Conservation (phyloP, 345 rosid genomes). For the Euphorbia tirucalli region DNA sequence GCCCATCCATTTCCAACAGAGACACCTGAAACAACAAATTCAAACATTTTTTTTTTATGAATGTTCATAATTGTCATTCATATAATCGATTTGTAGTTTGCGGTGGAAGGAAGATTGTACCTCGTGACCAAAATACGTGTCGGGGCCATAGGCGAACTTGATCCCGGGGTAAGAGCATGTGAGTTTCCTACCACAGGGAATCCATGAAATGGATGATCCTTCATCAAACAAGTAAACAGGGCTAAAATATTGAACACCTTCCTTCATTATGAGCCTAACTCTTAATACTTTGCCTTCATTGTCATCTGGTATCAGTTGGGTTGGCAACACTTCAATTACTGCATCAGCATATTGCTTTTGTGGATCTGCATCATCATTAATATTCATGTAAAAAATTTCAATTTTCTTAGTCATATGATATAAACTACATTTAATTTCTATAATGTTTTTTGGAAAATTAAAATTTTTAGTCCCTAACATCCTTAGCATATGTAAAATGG, state of each 20-base stretch:
- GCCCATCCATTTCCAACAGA: slow-evolving; percentile 94
- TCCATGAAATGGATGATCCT: slow-evolving; percentile 89
- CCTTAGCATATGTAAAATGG: too few species aligned
- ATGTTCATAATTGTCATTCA: too few species aligned
- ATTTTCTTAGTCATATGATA: too few species aligned
- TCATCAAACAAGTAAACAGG: slow-evolving; percentile 94
- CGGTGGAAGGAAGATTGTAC: slow-evolving; percentile 24
- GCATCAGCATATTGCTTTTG: slow-evolving; percentile 96
- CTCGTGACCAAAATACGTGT: slow-evolving; percentile 78
- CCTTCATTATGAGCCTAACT: slow-evolving; percentile 93
- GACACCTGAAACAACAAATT: slow-evolving; percentile 54
- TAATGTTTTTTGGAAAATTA: too few species aligned
- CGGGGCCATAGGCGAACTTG: slow-evolving; percentile 81
- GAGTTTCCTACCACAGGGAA: slow-evolving; percentile 96
- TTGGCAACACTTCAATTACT: slow-evolving; percentile 90
- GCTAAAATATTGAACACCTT: slow-evolving; percentile 80
- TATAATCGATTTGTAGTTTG: too few species aligned
- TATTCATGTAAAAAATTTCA: background rate
- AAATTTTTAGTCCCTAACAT: too few species aligned
- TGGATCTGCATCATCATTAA: slow-evolving; percentile 54
- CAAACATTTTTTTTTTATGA: background rate
- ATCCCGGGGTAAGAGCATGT: slow-evolving; percentile 98
- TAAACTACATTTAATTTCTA: too few species aligned
- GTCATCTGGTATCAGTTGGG: slow-evolving; percentile 81
- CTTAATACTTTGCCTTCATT: slow-evolving; percentile 89